Evolutionary conservation across 202 grass and related monocot genomes (phyloP).

Genomic region (Panicum virgatum): DNA sequence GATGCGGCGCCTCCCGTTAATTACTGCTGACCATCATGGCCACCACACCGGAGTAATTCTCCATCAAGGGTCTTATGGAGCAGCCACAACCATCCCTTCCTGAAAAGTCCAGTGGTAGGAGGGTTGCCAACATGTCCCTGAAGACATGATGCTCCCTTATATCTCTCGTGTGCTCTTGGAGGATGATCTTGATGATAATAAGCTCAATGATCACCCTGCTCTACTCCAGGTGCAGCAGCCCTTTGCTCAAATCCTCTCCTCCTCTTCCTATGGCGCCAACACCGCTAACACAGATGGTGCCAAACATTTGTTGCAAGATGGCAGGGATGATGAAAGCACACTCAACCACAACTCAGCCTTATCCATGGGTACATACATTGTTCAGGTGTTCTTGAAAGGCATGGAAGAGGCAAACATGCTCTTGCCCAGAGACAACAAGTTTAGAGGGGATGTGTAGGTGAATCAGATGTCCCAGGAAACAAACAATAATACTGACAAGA

Average conservation of each 20-base stretch:
- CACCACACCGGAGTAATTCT: slow-evolving; percentile 39
- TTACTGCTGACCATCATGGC: too few relatives aligned
- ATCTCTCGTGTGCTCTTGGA: slow-evolving; percentile 63
- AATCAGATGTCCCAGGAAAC: neutral
- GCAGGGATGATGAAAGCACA: neutral
- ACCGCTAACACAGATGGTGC: neutral
- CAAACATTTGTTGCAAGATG: neutral
- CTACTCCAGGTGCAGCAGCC: slow-evolving; percentile 44
- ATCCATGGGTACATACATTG: neutral
- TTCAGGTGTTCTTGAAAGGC: slow-evolving; percentile 43
- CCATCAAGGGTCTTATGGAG: slow-evolving; percentile 6
- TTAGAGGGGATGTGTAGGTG: neutral
- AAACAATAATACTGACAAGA: slow-evolving; percentile 17
- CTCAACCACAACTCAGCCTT: neutral
- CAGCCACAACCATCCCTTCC: slow-evolving; percentile 13
- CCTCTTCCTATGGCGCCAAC: neutral
- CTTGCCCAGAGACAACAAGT: slow-evolving; percentile 17
- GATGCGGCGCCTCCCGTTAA: neutral
- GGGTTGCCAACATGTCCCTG: neutral
- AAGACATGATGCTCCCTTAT: slow-evolving; percentile 50
- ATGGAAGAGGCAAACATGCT: slow-evolving; percentile 47
- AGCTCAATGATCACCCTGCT: neutral
- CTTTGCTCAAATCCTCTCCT: slow-evolving; percentile 39
- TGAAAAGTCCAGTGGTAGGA: too few relatives aligned
- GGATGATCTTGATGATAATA: slow-evolving; percentile 42